Base-by-base conservation (phyloP, 202 grass and related monocot genomes). In the Carex sylvatica region DNA sequence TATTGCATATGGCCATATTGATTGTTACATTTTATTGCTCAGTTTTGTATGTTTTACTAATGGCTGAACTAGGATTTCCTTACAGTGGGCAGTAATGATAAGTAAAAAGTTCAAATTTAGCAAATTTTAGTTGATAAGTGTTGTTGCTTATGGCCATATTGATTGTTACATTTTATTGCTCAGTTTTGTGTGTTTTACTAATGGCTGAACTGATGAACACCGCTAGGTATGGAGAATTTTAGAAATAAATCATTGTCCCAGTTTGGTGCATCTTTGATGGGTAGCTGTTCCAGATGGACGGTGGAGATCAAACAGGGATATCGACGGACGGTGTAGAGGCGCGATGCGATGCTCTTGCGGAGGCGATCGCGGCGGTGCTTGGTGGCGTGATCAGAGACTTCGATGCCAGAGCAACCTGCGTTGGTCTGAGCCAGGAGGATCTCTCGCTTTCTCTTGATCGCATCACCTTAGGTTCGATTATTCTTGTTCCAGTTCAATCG, bases 361-460 rank as follows among this genome's bases (percentile, higher is more conserved):
- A 79, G 14, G 92, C 92, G 20, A 90, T 98, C 56, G 80, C 89
- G 13, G 88, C 89, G 40, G 88, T 86, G 82, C 87, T 98, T 11
- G 83, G 91, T 15, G 80, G 86, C 28, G 86, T 84, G 22, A 89
- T 98, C 63, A 80, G 85, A 85, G 92, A 98, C 53, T 94, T 93
- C 81, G 86, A 95, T 49, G 77, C 36, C 70, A 66, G 83, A 49
- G 84, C 88, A 12, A 76, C 26, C 16, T 86, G 86, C 62, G 87
- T 91, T 2, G 82, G 80, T 47, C 86, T 61, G 89, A 93, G 92
- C 67, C 96, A 98, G 88, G 92, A 70, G 58, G 91, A 95, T 66
- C 86, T 98, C 51, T 66, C 80, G 9, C 83, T 87, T 47, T 86
- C 93, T 77, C 19, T 93, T 55, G 83, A 90, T 83, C 89, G 92